Percentiles rank a stretch among this genome's conserved stretches.
These are phyloP conservation scores for Aspergillus diversus DNA, from an alignment of 495 filamentous ascomycete genomes.

Conservation along the genomic window DNA sequence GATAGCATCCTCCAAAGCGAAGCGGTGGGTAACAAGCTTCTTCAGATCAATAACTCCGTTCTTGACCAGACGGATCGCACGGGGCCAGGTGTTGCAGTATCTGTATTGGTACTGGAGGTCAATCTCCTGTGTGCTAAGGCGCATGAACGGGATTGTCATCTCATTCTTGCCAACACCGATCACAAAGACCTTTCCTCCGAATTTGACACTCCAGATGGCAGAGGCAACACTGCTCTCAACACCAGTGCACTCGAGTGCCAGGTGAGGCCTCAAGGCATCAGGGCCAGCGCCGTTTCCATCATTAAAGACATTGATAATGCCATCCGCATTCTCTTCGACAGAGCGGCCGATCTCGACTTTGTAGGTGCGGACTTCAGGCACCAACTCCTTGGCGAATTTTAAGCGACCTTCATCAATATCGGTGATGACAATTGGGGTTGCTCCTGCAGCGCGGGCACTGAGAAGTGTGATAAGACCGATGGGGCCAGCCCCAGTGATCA, in stretches of 20 bases:
- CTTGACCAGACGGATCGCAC: constrained; percentile 84
- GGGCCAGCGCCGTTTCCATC: constrained; percentile 52
- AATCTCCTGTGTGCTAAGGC: constrained; percentile 84
- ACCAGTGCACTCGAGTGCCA: constrained; percentile 88
- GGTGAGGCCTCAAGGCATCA: constrained; percentile 71
- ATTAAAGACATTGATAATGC: constrained; percentile 59
- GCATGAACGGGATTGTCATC: constrained; percentile 93
- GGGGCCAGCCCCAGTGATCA: constrained; percentile 88
- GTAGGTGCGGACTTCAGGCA: constrained; percentile 72
- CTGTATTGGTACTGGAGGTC: constrained; percentile 96
- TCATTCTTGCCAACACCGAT: constrained; percentile 93
- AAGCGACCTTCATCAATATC: constrained; percentile 88
- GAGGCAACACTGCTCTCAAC: constrained; percentile 86
- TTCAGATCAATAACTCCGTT: constrained; percentile 78
- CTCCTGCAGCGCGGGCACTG: constrained; percentile 80
- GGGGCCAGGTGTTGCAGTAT: constrained; percentile 93
- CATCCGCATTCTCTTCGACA: constrained; percentile 70
- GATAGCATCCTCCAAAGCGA: constrained; percentile 79
- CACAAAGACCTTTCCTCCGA: constrained; percentile 92
- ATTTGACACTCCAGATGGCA: constrained; percentile 86
- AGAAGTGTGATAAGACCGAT: constrained; percentile 87
- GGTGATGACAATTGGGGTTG: constrained; percentile 84
- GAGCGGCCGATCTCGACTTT: constrained; percentile 68
- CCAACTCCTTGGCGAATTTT: constrained; percentile 78
- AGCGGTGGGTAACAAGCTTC: constrained; percentile 86